Conservation (phyloP, 768 basidiomycete genomes). For the Leucosporidium creatinivorum region DNA sequence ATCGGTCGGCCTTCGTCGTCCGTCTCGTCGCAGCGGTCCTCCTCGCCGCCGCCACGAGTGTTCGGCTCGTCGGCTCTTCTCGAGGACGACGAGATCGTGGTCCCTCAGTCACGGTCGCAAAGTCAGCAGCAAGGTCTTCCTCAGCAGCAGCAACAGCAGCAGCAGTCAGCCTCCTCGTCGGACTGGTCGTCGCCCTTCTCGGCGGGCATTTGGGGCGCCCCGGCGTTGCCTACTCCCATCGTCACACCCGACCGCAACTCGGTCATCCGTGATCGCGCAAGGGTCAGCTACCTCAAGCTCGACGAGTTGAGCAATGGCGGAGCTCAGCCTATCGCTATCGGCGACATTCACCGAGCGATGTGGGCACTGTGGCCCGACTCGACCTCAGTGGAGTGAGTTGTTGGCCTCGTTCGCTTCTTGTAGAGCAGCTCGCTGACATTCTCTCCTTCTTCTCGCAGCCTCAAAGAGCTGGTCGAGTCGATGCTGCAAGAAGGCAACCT, state of each 20-base stretch:
- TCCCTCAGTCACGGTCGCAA: no score
- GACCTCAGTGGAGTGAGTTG: slow-evolving; percentile 17
- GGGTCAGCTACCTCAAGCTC: slow-evolving; percentile 34
- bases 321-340: slow-evolving; percentile 22
- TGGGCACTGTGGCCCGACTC: slow-evolving; percentile 33
- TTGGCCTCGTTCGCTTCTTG: background rate
- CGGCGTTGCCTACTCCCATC: slow-evolving; percentile 8
- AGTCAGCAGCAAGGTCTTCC: no score
- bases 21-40: background rate
- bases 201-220: slow-evolving; percentile 28
- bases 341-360: slow-evolving; percentile 35
- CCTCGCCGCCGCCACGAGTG: slow-evolving; percentile 17
- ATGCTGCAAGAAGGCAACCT: slow-evolving; percentile 31
- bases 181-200: slow-evolving; percentile 4
- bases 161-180: slow-evolving; percentile 2
- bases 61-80: slow-evolving; percentile 30
- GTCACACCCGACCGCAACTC: slow-evolving; percentile 22
- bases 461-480: slow-evolving; percentile 32
- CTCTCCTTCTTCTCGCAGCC: slow-evolving; percentile 1
- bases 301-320: slow-evolving; percentile 24
- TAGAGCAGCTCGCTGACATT: background rate
- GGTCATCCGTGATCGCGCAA: slow-evolving; percentile 33
- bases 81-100: slow-evolving; percentile 33
- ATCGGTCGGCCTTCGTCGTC: slow-evolving; percentile 23
- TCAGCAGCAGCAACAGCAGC: background rate